Evolutionary conservation across 2,329 filamentous ascomycete species (phyloP).

Genomic region (Fusarium chaquense): DNA sequence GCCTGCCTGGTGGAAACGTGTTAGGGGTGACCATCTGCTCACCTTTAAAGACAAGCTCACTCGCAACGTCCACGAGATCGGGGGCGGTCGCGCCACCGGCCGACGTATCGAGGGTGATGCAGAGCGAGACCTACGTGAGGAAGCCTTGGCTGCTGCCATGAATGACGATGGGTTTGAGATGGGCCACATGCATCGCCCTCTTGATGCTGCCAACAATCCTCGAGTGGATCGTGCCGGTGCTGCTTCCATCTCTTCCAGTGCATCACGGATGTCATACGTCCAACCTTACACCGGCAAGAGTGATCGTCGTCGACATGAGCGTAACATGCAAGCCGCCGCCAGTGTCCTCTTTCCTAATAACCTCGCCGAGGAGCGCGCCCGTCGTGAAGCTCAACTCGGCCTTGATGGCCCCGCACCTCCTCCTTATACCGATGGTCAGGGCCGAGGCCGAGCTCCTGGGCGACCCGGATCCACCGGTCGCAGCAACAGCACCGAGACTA

Average conservation of each 20-base stretch:
- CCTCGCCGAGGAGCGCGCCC: conserved; percentile 48
- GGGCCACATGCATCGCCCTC: conserved; percentile 45
- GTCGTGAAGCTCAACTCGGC: conserved; percentile 56
- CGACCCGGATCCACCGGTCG: conserved; percentile 53
- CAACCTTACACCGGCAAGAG: conserved; percentile 57
- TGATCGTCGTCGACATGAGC: conserved; percentile 60
- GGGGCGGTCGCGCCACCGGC: conserved; percentile 61
- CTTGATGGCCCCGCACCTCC: conserved; percentile 60
- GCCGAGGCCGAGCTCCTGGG: conserved; percentile 41
- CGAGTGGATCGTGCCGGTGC: conserved; percentile 50
- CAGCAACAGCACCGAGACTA: conserved; percentile 61
- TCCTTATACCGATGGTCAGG: conserved; percentile 51
- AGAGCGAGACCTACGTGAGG: conserved; percentile 52
- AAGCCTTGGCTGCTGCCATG: conserved; percentile 49
- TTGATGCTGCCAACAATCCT: conserved; percentile 46
- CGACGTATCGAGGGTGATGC: conserved; percentile 56
- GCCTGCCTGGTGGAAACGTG: conserved; percentile 75
- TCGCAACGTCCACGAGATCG: conserved; percentile 67
- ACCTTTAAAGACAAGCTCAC: conserved; percentile 65
- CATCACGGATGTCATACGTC: conserved; percentile 18
- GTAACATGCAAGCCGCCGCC: conserved; percentile 58
- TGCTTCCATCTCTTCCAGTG: conserved; percentile 39
- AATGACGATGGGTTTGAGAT: conserved; percentile 57
- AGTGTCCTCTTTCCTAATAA: conserved; percentile 63
- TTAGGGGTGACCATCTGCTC: conserved; percentile 59